phyloP scores from a whole-genome alignment of 345 rosid species.

The Euphorbia peplus region DNA sequence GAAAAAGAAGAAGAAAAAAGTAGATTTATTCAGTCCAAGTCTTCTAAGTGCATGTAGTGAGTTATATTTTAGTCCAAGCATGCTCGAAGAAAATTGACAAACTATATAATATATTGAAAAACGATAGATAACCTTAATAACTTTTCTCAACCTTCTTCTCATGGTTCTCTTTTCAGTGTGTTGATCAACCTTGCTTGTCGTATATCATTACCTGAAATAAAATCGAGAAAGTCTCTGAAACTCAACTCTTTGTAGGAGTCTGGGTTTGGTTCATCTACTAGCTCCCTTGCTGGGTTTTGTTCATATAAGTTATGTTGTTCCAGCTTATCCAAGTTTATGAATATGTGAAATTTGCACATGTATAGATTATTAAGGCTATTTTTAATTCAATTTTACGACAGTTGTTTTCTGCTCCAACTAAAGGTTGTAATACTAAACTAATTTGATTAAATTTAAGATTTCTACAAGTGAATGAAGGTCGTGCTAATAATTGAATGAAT shows the following conservation, averaged over 20 bases:
- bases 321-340: no score
- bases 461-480: no score
- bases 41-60: neutral
- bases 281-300: slow-evolving; percentile 49
- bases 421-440: no score
- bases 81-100: neutral
- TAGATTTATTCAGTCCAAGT: neutral
- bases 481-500: no score
- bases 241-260: slow-evolving; percentile 44
- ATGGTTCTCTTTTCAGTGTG: slow-evolving; percentile 1
- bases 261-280: slow-evolving; percentile 36
- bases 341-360: no score
- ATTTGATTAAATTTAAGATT: no score
- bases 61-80: neutral
- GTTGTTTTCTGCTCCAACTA: no score
- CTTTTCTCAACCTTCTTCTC: neutral
- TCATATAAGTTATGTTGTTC: no score
- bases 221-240: slow-evolving; percentile 26
- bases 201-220: slow-evolving; percentile 8
- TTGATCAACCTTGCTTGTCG: slow-evolving; percentile 1
- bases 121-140: neutral
- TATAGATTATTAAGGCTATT: no score
- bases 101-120: no score
- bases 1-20: neutral
- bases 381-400: no score